Evolutionary conservation across 345 rosid species (phyloP).

Genomic region (Populus alba): DNA sequence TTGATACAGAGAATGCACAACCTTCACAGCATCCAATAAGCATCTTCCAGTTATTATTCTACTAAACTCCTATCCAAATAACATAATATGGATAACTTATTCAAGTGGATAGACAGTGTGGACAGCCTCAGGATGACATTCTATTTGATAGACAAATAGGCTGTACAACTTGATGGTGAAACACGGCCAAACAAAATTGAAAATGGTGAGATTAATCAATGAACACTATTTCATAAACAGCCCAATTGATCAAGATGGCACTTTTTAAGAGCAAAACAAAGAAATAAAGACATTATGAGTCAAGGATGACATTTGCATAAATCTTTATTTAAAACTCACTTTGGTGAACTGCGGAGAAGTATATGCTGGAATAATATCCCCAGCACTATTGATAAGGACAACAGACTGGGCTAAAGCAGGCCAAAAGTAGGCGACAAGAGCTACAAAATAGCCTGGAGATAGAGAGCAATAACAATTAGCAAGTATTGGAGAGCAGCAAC

Average conservation of each 20-base stretch:
- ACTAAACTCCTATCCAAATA: not conserved
- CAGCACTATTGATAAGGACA: conserved; percentile 74
- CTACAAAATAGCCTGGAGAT: conserved; percentile 65
- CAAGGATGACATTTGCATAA: not conserved
- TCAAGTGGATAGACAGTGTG: not conserved
- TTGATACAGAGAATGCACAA: not conserved
- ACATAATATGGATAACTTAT: not conserved
- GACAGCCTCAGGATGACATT: not conserved
- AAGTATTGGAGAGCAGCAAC: conserved; percentile 6
- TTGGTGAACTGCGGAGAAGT: conserved; percentile 38
- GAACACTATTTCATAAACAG: not conserved
- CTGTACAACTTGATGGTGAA: not conserved
- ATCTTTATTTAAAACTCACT: conserved; percentile 33
- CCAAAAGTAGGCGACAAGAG: conserved; percentile 63
- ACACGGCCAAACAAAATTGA: not conserved
- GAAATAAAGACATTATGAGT: not conserved
- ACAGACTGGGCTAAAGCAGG: conserved; percentile 64
- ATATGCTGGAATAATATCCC: conserved; percentile 62
- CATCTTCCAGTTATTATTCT: not conserved
- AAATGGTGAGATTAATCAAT: not conserved
- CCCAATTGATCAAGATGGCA: not conserved
- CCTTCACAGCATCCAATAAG: not conserved
- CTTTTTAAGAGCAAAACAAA: not conserved
- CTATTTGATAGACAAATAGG: not conserved
- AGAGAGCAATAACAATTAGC: conserved; percentile 9